phyloP scores from a whole-genome alignment of 2,329 filamentous ascomycete genomes.

The Xylariaceae sp. region DNA sequence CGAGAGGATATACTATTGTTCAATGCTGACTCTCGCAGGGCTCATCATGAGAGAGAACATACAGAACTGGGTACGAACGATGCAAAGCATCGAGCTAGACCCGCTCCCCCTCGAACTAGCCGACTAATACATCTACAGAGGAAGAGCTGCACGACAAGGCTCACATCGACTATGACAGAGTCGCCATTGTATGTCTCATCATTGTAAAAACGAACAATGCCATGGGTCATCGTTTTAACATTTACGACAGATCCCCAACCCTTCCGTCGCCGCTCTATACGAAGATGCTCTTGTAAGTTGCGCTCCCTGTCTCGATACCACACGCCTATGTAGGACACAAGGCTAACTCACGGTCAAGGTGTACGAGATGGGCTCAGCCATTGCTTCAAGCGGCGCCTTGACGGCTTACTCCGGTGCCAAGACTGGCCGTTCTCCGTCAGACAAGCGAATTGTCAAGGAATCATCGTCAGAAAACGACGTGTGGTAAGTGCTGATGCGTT shows the following conservation, averaged over 20 bases:
- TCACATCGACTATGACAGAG: conserved; percentile 98
- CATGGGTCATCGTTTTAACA: conserved; percentile 15
- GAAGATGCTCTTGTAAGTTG: conserved; percentile 83
- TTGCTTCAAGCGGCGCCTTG: conserved; percentile 90
- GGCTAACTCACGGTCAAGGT: conserved; percentile 30
- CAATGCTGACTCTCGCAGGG: conserved; percentile 46
- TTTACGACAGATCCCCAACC: conserved; percentile 67
- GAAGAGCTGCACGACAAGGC: conserved; percentile 96
- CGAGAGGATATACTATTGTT: conserved; percentile 5
- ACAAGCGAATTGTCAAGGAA: conserved; percentile 98
- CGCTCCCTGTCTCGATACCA: conserved; percentile 1
- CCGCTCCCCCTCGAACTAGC: background rate
- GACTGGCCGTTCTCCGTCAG: conserved; percentile 91
- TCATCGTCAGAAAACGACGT: conserved; percentile 82
- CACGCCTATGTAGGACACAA: conserved; percentile 8
- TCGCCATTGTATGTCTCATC: conserved; percentile 75
- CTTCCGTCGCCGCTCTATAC: conserved; percentile 91
- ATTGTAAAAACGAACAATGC: background rate
- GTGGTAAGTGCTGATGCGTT: conserved; percentile 51
- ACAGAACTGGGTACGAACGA: conserved; percentile 70
- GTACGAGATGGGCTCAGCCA: conserved; percentile 96
- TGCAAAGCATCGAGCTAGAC: too few species aligned
- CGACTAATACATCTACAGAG: conserved; percentile 41
- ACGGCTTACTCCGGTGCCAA: conserved; percentile 98
- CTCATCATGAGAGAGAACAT: conserved; percentile 67